These are phyloP conservation scores for Naematelia aurantialba DNA, from an alignment of 768 basidiomycete genomes.

Conservation along the genomic window DNA sequence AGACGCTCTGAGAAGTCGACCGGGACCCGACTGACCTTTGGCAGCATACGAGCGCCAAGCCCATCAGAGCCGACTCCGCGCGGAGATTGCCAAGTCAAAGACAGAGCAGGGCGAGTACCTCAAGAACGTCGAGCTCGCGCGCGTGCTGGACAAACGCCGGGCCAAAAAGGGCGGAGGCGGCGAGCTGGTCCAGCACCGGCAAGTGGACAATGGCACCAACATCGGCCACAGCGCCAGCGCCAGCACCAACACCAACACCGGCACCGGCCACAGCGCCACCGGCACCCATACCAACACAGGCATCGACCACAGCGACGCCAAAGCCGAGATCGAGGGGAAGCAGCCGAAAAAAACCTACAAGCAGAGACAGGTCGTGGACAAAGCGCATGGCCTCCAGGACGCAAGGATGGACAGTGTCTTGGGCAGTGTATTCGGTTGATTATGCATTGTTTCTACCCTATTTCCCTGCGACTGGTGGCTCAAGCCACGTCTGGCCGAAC, in stretches of 20 bases:
- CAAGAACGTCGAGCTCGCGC: constrained; percentile 86
- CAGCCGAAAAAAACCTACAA: constrained; percentile 12
- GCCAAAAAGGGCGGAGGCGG: constrained; percentile 34
- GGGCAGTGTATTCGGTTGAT: constrained; percentile 43
- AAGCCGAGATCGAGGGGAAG: constrained; percentile 9
- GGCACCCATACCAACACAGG: too few species aligned
- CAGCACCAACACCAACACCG: too few species aligned
- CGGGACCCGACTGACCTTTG: not conserved
- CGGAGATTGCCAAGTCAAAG: constrained; percentile 81
- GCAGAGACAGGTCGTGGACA: constrained; percentile 35
- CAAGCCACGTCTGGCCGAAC: too few species aligned
- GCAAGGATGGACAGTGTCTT: constrained; percentile 43
- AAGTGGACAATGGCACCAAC: not conserved
- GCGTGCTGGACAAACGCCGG: constrained; percentile 55
- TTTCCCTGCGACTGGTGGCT: not conserved
- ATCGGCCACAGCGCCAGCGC: too few species aligned
- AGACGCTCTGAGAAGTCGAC: too few species aligned
- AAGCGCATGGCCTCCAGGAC: constrained; percentile 19
- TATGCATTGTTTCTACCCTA: not conserved
- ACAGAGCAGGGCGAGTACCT: constrained; percentile 89
- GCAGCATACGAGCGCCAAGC: constrained; percentile 88
- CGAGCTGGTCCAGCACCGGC: not conserved
- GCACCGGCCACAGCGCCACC: not conserved
- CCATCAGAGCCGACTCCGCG: constrained; percentile 81
- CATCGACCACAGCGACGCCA: too few species aligned